A percentile compares a stretch with the other conserved stretches of the same genome.
phyloP scores from a whole-genome alignment of 768 basidiomycete genomes.

The Gymnopilus dilepis region DNA sequence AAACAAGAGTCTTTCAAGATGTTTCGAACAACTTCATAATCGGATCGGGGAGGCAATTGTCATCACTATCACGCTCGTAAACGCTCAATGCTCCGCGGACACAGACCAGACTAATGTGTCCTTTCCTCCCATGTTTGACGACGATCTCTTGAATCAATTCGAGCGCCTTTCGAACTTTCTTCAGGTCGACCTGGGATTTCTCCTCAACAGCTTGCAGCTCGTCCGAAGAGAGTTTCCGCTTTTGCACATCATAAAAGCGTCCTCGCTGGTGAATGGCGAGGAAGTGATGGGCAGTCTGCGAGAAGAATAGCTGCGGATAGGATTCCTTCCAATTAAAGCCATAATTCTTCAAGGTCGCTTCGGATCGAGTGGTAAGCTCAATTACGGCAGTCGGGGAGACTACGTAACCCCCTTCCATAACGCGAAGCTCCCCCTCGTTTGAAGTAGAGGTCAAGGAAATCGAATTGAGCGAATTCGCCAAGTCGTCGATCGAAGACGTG shows the following conservation, averaged over 20 bases:
- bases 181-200: slow-evolving; percentile 40
- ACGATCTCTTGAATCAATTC: slow-evolving; percentile 53
- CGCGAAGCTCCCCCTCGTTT: slow-evolving; percentile 24
- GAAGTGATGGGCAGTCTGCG: slow-evolving; percentile 66
- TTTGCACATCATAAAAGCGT: slow-evolving; percentile 53
- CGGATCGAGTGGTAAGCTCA: slow-evolving; percentile 52
- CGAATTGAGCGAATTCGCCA: slow-evolving; percentile 37
- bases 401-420: slow-evolving; percentile 38
- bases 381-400: slow-evolving; percentile 50
- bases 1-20: slow-evolving; percentile 8
- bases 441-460: slow-evolving; percentile 34
- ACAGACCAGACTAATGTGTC: slow-evolving; percentile 61
- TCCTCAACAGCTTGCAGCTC: slow-evolving; percentile 39
- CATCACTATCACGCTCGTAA: slow-evolving; percentile 50
- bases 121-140: slow-evolving; percentile 55
- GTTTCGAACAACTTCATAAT: slow-evolving; percentile 39
- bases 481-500: slow-evolving; percentile 39
- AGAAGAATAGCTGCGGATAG: slow-evolving; percentile 72
- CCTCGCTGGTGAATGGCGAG: slow-evolving; percentile 64
- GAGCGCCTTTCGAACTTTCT: slow-evolving; percentile 44
- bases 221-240: slow-evolving; percentile 46
- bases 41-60: slow-evolving; percentile 51
- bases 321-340: slow-evolving; percentile 60
- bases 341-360: slow-evolving; percentile 26
- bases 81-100: slow-evolving; percentile 49